Evolutionary conservation across 306 rosid genomes (phyloP).

Genomic region (Sphenostylis stenocarpa): DNA sequence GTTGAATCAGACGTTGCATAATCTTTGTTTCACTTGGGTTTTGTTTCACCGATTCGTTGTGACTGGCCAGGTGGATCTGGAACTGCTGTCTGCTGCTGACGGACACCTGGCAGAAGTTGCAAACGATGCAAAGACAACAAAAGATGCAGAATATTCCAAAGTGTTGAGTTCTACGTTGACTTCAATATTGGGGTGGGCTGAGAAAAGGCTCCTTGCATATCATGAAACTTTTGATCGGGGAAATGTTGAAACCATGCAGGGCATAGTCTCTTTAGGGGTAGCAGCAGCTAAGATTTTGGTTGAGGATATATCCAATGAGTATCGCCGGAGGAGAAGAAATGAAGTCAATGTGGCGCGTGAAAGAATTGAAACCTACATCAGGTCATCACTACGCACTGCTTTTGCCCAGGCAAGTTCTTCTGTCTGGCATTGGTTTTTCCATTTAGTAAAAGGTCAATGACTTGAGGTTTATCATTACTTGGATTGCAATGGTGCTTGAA

Average conservation of each 20-base stretch:
- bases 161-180: constrained; percentile 88
- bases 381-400: constrained; percentile 92
- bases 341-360: constrained; percentile 90
- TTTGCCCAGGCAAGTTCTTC: constrained; percentile 93
- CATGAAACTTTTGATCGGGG: constrained; percentile 90
- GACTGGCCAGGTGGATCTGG: constrained; percentile 86
- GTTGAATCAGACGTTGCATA: constrained; percentile 77
- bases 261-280: constrained; percentile 92
- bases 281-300: constrained; percentile 89
- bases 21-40: constrained; percentile 96
- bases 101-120: constrained; percentile 88
- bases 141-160: constrained; percentile 78
- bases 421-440: constrained; percentile 12
- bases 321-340: constrained; percentile 81
- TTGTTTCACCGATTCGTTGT: constrained; percentile 90
- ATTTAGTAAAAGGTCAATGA: constrained; percentile 20
- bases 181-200: constrained; percentile 94
- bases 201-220: constrained; percentile 97
- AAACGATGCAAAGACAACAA: constrained; percentile 86
- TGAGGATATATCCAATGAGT: constrained; percentile 93
- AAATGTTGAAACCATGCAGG: constrained; percentile 82
- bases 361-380: constrained; percentile 92
- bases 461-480: constrained; percentile 21
- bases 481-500: background rate
- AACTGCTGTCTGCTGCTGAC: constrained; percentile 68